Percentiles rank a stretch among this genome's conserved stretches.
Conservation (phyloP, 371 early-diverging fungal genomes). For the Umbelopsis sp. region DNA sequence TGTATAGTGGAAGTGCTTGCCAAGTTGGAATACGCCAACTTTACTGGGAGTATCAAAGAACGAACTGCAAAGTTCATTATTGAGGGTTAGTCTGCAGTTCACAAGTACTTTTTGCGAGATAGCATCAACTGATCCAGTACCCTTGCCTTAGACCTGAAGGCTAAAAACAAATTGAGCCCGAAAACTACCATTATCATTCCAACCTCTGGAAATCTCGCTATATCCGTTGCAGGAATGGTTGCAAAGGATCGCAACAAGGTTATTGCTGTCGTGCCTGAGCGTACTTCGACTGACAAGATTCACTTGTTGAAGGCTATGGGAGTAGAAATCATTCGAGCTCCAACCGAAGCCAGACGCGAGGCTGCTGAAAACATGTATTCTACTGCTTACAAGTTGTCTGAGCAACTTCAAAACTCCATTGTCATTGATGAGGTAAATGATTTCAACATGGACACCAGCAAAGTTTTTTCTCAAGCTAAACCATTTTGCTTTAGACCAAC, state of each 20-base stretch:
- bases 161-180: slow-evolving; percentile 24
- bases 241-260: slow-evolving; percentile 53
- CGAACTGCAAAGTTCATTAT: slow-evolving; percentile 68
- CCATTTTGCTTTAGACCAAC: slow-evolving; percentile 23
- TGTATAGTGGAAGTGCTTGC: slow-evolving; percentile 59
- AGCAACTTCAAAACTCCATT: slow-evolving; percentile 56
- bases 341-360: slow-evolving; percentile 71
- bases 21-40: slow-evolving; percentile 77
- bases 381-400: slow-evolving; percentile 66
- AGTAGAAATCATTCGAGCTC: slow-evolving; percentile 78
- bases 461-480: not conserved
- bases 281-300: slow-evolving; percentile 74
- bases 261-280: slow-evolving; percentile 74
- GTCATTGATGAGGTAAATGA: slow-evolving; percentile 70
- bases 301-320: slow-evolving; percentile 74
- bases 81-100: slow-evolving; percentile 32
- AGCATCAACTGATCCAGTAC: not conserved
- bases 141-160: slow-evolving; percentile 13
- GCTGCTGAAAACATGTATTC: slow-evolving; percentile 74
- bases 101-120: slow-evolving; percentile 11
- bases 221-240: slow-evolving; percentile 48
- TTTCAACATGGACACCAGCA: too few relatives aligned
- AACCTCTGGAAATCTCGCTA: slow-evolving; percentile 73
- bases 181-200: slow-evolving; percentile 69
- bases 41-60: slow-evolving; percentile 78